phyloP scores from a whole-genome alignment of 495 filamentous ascomycete species.

The Neurospora sp. region DNA sequence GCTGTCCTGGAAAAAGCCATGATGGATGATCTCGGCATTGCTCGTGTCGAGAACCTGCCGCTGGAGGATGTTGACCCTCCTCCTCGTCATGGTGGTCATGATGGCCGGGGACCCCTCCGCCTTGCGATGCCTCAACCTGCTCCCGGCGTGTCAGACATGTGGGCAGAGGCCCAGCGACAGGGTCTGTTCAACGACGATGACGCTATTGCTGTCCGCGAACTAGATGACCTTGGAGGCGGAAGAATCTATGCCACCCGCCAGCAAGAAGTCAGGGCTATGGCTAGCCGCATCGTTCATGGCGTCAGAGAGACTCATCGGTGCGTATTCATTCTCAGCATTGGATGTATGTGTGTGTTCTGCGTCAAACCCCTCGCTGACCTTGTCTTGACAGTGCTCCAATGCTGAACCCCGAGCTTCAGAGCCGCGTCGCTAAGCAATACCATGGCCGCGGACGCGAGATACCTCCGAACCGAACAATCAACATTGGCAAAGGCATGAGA shows the following conservation, averaged over 20 bases:
- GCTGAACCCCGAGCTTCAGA: not conserved
- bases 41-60: slow-evolving; percentile 8
- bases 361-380: not conserved
- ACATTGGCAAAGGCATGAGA: not conserved
- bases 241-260: slow-evolving; percentile 7
- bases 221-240: slow-evolving; percentile 19
- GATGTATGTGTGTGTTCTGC: not conserved
- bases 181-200: slow-evolving; percentile 18
- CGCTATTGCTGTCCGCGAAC: slow-evolving; percentile 11
- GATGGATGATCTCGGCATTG: slow-evolving; percentile 10
- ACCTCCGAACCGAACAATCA: not conserved
- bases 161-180: not conserved
- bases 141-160: not conserved
- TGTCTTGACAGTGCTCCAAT: not conserved
- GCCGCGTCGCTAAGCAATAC: not conserved
- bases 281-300: not conserved
- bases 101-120: not conserved
- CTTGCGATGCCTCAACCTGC: not conserved
- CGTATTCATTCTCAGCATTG: not conserved
- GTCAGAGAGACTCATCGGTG: not conserved
- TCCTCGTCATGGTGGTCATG: not conserved
- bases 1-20: not conserved
- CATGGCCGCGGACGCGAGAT: not conserved
- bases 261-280: not conserved
- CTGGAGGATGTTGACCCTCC: slow-evolving; percentile 3